Conservation (phyloP, 495 filamentous ascomycete genomes). For the Podospora tetraspora region DNA sequence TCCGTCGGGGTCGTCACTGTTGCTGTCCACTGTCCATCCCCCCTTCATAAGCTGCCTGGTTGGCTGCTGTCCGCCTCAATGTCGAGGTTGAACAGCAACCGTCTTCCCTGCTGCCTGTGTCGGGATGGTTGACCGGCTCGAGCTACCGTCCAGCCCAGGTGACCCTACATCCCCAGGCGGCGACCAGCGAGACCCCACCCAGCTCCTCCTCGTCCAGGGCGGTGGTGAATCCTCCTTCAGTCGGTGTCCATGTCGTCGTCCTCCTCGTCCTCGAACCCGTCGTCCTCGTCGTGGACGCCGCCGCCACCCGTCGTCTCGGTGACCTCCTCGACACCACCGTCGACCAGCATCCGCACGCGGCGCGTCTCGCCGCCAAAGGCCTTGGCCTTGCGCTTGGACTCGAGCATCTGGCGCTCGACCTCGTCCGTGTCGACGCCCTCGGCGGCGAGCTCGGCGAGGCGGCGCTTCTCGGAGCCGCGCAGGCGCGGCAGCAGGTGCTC, state of each 20-base stretch:
- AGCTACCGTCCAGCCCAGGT: background rate
- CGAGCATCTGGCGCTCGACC: conserved; percentile 38
- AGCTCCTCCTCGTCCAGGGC: background rate
- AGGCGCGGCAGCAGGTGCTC: conserved; percentile 74
- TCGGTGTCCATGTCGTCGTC: conserved; percentile 63
- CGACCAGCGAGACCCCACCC: background rate
- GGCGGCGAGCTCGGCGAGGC: conserved; percentile 46
- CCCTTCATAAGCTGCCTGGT: background rate
- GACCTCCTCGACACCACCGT: conserved; percentile 58
- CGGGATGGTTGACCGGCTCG: background rate
- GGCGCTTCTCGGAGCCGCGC: conserved; percentile 51
- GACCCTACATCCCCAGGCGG: background rate
- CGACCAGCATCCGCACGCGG: conserved; percentile 58
- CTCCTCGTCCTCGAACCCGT: conserved; percentile 43
- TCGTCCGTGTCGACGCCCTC: conserved; percentile 53
- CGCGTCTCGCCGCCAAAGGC: conserved; percentile 56
- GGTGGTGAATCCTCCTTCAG: conserved; percentile 35
- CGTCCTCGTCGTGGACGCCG: conserved; percentile 21
- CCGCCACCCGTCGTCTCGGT: conserved; percentile 25
- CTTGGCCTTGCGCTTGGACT: conserved; percentile 34
- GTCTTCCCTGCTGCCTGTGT: background rate
- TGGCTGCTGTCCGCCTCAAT: background rate
- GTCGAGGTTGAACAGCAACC: background rate
- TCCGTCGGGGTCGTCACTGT: background rate
- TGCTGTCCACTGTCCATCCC: background rate